Evolutionary conservation across 2,329 filamentous ascomycete species (phyloP).

Genomic region (Verticillium tricorpus): DNA sequence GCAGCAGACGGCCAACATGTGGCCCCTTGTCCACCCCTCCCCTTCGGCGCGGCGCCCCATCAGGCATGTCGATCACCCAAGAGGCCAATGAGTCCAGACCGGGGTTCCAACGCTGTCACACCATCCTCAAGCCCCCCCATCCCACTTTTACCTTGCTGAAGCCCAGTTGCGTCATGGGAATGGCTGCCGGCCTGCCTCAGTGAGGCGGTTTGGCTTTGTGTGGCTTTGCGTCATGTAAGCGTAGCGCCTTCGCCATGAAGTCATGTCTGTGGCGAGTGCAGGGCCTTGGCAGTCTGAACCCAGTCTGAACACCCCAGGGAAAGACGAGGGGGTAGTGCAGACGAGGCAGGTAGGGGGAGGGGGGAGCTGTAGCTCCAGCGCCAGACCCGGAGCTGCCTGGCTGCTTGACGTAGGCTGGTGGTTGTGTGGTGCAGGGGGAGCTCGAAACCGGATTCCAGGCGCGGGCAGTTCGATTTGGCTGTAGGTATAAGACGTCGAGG

Average conservation of each 20-base stretch:
- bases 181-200: background rate
- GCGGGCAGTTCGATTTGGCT: background rate
- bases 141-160: slow-evolving; percentile 4
- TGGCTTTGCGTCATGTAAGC: slow-evolving; percentile 17
- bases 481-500: slow-evolving; percentile 13
- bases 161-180: slow-evolving; percentile 13
- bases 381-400: background rate
- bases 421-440: background rate
- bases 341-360: background rate
- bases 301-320: background rate
- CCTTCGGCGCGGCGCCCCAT: background rate
- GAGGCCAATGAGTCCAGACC: slow-evolving; percentile 10
- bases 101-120: slow-evolving; percentile 8
- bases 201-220: slow-evolving; percentile 3
- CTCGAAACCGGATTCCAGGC: slow-evolving; percentile 13
- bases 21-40: background rate
- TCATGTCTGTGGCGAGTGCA: slow-evolving; percentile 13
- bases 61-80: slow-evolving; percentile 26
- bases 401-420: slow-evolving; percentile 11
- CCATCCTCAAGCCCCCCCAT: slow-evolving; percentile 9
- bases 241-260: slow-evolving; percentile 9
- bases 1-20: background rate
- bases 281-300: slow-evolving; percentile 1
- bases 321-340: background rate
- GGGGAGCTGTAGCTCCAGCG: slow-evolving; percentile 4